Evolutionary conservation across 1,284 basidiomycete genomes (phyloP).

Genomic region (Malassezia obtusa): DNA sequence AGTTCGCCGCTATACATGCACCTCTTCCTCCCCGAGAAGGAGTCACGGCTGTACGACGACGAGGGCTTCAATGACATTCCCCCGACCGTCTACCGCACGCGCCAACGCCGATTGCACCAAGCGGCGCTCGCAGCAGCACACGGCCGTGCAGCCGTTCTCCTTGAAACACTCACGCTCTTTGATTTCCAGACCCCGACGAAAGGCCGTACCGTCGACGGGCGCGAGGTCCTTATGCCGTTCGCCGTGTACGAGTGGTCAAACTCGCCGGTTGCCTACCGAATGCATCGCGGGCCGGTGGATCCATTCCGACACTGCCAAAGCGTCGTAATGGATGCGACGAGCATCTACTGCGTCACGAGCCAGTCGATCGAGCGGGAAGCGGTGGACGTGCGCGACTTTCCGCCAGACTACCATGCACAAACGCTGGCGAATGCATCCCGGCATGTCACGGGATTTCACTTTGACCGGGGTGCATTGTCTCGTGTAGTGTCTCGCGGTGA

Average conservation of each 20-base stretch:
- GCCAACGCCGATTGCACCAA: neutral
- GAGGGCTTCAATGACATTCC: neutral
- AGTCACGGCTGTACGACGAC: conserved; percentile 15
- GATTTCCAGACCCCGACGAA: neutral
- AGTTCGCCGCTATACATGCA: conserved; percentile 13
- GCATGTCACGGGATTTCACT: conserved; percentile 4
- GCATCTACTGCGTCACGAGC: conserved; percentile 9
- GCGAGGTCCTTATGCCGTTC: neutral
- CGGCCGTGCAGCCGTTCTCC: conserved; percentile 2
- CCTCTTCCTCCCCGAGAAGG: conserved; percentile 11
- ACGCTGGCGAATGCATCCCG: neutral
- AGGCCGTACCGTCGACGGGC: neutral
- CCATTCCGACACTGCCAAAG: conserved; percentile 1
- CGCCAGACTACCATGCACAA: neutral
- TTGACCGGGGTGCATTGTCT: neutral
- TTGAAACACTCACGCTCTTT: neutral
- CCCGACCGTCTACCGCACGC: neutral
- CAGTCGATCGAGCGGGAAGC: neutral
- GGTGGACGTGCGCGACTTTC: neutral
- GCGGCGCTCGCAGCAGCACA: neutral
- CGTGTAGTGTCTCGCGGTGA: no score
- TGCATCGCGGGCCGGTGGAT: neutral
- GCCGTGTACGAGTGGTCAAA: conserved; percentile 7
- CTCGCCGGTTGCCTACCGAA: neutral
- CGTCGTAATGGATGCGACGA: conserved; percentile 13